Conservation (phyloP, 306 rosid genomes). For the Corylus americana region DNA sequence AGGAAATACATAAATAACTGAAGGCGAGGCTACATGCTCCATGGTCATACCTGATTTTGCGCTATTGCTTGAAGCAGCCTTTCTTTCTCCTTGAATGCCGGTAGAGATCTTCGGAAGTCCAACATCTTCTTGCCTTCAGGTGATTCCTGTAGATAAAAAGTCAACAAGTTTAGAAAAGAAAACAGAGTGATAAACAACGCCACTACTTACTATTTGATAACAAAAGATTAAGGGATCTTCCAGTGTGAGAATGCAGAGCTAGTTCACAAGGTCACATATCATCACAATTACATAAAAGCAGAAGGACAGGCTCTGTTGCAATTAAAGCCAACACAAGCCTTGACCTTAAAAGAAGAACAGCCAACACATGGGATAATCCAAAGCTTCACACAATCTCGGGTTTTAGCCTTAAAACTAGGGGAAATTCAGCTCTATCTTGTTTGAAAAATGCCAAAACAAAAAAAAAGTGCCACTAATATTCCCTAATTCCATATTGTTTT, state of each 20-base stretch:
- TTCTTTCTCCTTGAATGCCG: constrained; percentile 52
- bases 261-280: background rate
- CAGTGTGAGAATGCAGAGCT: background rate
- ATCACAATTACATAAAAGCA: background rate
- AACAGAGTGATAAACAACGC: background rate
- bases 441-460: background rate
- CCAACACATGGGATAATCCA: background rate
- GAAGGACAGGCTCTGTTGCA: background rate
- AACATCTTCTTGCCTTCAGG: constrained; percentile 59
- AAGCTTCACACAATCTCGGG: background rate
- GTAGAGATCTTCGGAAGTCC: constrained; percentile 52
- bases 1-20: constrained; percentile 8
- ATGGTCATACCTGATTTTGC: constrained; percentile 47
- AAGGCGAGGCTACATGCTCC: background rate
- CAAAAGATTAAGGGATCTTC: constrained; percentile 16
- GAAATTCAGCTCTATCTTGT: background rate
- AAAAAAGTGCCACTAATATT: background rate
- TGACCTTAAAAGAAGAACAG: background rate
- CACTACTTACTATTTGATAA: constrained; percentile 1
- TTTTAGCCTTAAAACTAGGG: background rate
- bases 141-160: constrained; percentile 44
- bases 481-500: background rate
- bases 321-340: background rate
- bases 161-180: background rate
- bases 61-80: constrained; percentile 60